Conservation (phyloP, 2,329 filamentous ascomycete genomes). For the Xylaria hypoxylon region DNA sequence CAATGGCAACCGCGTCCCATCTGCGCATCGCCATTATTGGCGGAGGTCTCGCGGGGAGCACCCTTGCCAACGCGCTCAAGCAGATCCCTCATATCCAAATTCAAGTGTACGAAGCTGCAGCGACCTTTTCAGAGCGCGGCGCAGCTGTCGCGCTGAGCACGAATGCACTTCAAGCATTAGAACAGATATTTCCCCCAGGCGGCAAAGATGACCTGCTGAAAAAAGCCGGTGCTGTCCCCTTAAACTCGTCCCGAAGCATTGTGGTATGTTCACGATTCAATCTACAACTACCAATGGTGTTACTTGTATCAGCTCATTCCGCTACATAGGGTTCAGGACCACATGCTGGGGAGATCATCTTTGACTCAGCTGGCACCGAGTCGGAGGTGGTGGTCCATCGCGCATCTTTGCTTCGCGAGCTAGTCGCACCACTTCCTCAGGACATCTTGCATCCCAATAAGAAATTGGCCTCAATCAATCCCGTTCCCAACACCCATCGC, state of each 20-base stretch:
- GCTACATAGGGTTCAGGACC: slow-evolving; percentile 38
- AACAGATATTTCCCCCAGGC: slow-evolving; percentile 29
- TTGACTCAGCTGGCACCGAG: slow-evolving; percentile 14
- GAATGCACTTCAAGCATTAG: slow-evolving; percentile 25
- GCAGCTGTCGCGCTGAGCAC: slow-evolving; percentile 32
- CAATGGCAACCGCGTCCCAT: too few species aligned
- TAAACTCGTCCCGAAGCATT: slow-evolving; percentile 32
- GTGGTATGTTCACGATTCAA: slow-evolving; percentile 29
- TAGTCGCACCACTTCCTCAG: slow-evolving; percentile 34
- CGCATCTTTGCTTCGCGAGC: slow-evolving; percentile 38
- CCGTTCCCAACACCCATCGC: neutral
- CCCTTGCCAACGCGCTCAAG: slow-evolving; percentile 36
- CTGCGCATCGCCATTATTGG: slow-evolving; percentile 34
- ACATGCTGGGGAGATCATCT: slow-evolving; percentile 34
- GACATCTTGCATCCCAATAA: slow-evolving; percentile 39
- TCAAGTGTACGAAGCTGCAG: slow-evolving; percentile 32
- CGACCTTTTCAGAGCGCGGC: slow-evolving; percentile 38
- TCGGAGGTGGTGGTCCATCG: slow-evolving; percentile 33
- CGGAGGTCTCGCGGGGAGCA: slow-evolving; percentile 36
- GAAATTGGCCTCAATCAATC: slow-evolving; percentile 26
- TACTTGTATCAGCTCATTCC: neutral
- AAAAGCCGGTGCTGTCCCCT: slow-evolving; percentile 35
- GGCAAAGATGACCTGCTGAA: slow-evolving; percentile 23
- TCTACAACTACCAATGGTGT: neutral
- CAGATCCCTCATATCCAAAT: slow-evolving; percentile 27